phyloP scores from a whole-genome alignment of 2,329 filamentous ascomycete genomes.

The Alternaria solani region DNA sequence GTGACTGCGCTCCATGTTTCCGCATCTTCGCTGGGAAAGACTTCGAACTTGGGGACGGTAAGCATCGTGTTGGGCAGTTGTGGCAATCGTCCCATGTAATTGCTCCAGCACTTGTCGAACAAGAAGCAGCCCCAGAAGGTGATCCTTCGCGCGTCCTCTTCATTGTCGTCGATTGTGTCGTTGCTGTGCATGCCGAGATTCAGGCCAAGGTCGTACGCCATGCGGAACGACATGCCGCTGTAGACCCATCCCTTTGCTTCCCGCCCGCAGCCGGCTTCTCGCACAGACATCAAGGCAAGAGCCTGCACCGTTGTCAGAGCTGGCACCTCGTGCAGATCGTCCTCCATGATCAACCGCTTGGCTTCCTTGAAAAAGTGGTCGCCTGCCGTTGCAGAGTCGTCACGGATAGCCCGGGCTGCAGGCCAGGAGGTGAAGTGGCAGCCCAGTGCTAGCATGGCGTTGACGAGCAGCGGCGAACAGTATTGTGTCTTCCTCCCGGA shows the following conservation, averaged over 20 bases:
- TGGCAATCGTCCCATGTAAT: conserved; percentile 90
- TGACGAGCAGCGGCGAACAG: conserved; percentile 89
- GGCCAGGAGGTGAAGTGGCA: conserved; percentile 88
- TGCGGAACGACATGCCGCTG: conserved; percentile 96
- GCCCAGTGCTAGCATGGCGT: conserved; percentile 90
- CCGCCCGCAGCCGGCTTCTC: conserved; percentile 91
- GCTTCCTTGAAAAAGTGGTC: conserved; percentile 97
- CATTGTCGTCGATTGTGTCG: conserved; percentile 73
- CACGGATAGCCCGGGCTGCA: conserved; percentile 73
- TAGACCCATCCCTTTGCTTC: conserved; percentile 99
- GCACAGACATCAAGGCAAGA: conserved; percentile 91
- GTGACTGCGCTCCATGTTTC: conserved; percentile 89
- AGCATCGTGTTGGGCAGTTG: conserved; percentile 82
- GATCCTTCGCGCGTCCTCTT: conserved; percentile 86
- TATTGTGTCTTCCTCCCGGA: conserved; percentile 69
- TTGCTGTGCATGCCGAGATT: conserved; percentile 74
- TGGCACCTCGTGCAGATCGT: conserved; percentile 92
- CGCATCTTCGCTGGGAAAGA: conserved; percentile 87
- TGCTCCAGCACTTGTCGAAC: conserved; percentile 99
- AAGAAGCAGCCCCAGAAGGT: conserved; percentile 98
- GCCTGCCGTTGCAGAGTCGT: conserved; percentile 84
- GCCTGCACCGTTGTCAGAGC: conserved; percentile 91
- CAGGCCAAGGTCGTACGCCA: conserved; percentile 93
- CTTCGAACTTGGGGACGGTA: conserved; percentile 87
- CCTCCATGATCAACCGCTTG: conserved; percentile 85